Evolutionary conservation across 2,329 filamentous ascomycete genomes (phyloP), one percentile per base, ranked within the genome.

Genomic region (Pseudocercospora pini-densiflorae): DNA sequence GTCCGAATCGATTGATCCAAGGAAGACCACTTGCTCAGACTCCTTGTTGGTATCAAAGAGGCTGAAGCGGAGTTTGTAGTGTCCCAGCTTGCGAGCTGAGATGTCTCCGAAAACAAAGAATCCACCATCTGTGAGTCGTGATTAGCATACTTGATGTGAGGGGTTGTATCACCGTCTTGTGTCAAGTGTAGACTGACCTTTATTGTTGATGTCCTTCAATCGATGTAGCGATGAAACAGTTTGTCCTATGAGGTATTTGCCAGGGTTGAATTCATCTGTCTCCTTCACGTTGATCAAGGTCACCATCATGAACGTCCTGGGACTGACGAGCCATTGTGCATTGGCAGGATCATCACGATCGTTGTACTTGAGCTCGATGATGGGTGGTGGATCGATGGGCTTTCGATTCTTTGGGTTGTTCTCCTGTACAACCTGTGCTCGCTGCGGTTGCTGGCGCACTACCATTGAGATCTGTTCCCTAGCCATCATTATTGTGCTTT

Each of bases 81-180:
- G 84, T 31, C 93, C 93, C 73, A 91, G 87, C 24, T 88, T 83
- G 75, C 90, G 90, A 67, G 94, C 88, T 0, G 92, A 95, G 23
- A 97, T 83, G 78, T 97, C 93, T 5, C 91, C 91, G 78, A 96
- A 97, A n/a, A 97, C 90, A 75, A 97, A 97, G 80, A 93, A 96
- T 0, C 90, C 92, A 10, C 91, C 91, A 78, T 95, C 92, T 81
- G 66, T n/a, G 29, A 12, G n/a, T 2, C 16, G n/a, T 5, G 7
- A 12, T 61, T 47, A 61, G 59, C 19, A 55, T n/a, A 21, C 16
- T 12, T 16, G 3, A 16, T 55, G 23, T 19, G 19, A 21, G n/a
- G 33, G 19, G 7, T 6, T 14, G 19, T 51, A 31, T n/a, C 16
- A 16, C 5, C 23, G 16, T 55, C 14, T 55, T 19, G 31, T 10